phyloP scores from a whole-genome alignment of 306 rosid species.

The Trichosanthes cucumerina region DNA sequence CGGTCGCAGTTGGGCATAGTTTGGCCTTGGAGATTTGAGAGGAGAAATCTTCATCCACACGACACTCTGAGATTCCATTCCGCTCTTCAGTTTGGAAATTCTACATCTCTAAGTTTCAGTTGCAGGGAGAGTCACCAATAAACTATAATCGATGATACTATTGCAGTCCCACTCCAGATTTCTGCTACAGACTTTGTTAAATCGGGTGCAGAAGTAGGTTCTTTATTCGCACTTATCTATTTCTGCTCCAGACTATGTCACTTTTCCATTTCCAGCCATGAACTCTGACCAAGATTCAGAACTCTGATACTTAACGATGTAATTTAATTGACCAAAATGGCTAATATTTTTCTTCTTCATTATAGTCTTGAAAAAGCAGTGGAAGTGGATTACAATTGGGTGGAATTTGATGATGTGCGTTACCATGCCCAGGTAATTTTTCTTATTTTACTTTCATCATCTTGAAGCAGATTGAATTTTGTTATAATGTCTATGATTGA shows the following conservation, averaged over 20 bases:
- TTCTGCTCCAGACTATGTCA: not conserved
- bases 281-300: not conserved
- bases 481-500: conserved; percentile 8
- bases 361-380: conserved; percentile 75
- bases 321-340: not conserved
- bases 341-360: conserved; percentile 4
- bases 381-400: conserved; percentile 88
- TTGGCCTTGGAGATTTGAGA: not conserved
- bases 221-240: not conserved
- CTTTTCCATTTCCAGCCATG: not conserved
- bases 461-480: conserved; percentile 2
- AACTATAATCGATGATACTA: conserved; percentile 46
- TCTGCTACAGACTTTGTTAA: conserved; percentile 65
- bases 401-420: conserved; percentile 88
- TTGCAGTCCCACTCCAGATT: conserved; percentile 90
- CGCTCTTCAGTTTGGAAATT: not conserved
- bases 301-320: not conserved
- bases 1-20: not conserved
- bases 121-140: not conserved
- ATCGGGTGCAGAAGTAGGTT: conserved; percentile 63
- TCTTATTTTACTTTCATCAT: not conserved
- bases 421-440: conserved; percentile 74
- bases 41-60: not conserved
- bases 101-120: not conserved
- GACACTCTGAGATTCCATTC: conserved; percentile 1